Base-by-base conservation (phyloP, 2,329 filamentous ascomycete species). In the Penicillium paneum region DNA sequence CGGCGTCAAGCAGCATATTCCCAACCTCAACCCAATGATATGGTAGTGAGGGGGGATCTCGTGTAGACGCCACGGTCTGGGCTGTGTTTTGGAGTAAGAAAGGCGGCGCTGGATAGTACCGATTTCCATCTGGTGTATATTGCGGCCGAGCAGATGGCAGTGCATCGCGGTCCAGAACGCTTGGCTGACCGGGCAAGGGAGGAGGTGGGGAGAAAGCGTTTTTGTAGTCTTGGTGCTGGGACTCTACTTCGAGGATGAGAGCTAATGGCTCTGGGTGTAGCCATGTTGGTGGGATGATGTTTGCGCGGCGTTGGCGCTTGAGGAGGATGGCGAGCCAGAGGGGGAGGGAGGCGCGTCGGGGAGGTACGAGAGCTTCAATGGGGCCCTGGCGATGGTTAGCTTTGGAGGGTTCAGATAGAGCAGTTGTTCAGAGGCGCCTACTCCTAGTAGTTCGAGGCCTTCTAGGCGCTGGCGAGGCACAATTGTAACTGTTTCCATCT, bases 11-110 rank as follows among this genome's bases (percentile, higher is more conserved):
- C 42, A 99, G 78, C 70, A 95, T 85, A 74, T 96, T 91, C 17
- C 89, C 87, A 8, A 97, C 77, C 74, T 97, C 94, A 39, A 96
- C 82, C 92, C 93, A 99, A 76, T 97, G 93, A 70, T 96, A 97
- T 0, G 94, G 94, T 31, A 99, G 78, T 13, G 70, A 59, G 6
- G 67, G 68, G 8, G 65, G 59, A 44, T 73, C 70, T 7, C 61
- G 58, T 1, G 62, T 39, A 17, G 86, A 62, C 15, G 58, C 84
- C 38, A 85, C 84, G 0, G 85, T 76, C 8, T 87, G 84, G 1
- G 87, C 84, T 0, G 88, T 91, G 60, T 88, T 90, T 15, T 87
- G 86, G 1, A 85, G 83, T 1, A 95, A 75, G 69, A 97, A 97
- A 0, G 93, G 93, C 4, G 92, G 84, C 0, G 86, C 84, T 0